Conservation (phyloP, 2,329 filamentous ascomycete species). For the Davidsoniella australis region DNA sequence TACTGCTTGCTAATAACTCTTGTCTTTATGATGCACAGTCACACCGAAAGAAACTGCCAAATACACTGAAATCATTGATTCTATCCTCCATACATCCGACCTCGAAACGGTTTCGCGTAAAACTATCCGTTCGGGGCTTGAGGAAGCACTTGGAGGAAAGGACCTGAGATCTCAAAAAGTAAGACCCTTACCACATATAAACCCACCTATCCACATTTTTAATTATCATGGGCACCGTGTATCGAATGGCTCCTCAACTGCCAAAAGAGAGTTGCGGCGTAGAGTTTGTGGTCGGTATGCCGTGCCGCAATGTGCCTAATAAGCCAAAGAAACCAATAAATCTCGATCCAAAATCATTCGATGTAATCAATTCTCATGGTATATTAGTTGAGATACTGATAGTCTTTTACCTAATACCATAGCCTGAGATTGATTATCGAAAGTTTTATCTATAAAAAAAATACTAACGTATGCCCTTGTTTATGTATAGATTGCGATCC, state of each 20-base stretch:
- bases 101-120: slow-evolving; percentile 47
- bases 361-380: no score
- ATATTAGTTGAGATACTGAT: no score
- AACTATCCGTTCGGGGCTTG: slow-evolving; percentile 40
- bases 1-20: no score
- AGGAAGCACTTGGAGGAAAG: slow-evolving; percentile 35
- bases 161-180: slow-evolving; percentile 45
- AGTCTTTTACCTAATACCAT: no score
- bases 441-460: neutral
- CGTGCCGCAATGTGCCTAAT: no score
- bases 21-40: slow-evolving; percentile 22
- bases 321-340: no score
- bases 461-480: neutral
- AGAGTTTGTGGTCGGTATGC: no score
- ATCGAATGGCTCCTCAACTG: no score
- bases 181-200: slow-evolving; percentile 10
- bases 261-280: no score
- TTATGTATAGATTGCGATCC: slow-evolving; percentile 43
- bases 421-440: neutral
- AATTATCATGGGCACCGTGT: neutral
- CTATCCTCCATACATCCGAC: slow-evolving; percentile 39
- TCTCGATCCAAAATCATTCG: no score
- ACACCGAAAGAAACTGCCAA: slow-evolving; percentile 30
- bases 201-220: neutral
- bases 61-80: slow-evolving; percentile 43